Conservation (phyloP, 2,329 filamentous ascomycete species). For the Scorias spongiosa region DNA sequence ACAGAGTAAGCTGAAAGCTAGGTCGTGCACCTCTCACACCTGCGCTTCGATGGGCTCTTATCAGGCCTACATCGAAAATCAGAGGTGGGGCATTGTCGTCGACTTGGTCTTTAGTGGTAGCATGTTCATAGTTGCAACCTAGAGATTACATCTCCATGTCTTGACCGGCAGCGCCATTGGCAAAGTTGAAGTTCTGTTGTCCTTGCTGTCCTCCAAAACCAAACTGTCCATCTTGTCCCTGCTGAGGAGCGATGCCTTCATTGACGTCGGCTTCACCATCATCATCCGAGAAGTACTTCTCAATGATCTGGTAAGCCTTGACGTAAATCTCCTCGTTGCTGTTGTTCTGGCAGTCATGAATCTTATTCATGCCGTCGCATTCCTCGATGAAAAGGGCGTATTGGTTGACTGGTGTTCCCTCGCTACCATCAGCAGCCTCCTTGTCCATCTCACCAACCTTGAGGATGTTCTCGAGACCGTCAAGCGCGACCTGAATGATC, state of each 20-base stretch:
- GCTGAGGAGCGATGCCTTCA: conserved; percentile 53
- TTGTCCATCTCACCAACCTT: conserved; percentile 99
- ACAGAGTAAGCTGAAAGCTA: too few species aligned
- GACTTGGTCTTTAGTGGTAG: too few species aligned
- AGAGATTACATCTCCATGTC: conserved; percentile 32
- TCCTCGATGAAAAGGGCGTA: conserved; percentile 98
- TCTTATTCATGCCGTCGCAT: conserved; percentile 99
- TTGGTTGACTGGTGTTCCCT: conserved; percentile 70
- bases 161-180: conserved; percentile 59
- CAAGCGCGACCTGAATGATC: conserved; percentile 97
- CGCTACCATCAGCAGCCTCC: conserved; percentile 61
- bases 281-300: conserved; percentile 99
- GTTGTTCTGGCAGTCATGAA: conserved; percentile 99
- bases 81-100: too few species aligned
- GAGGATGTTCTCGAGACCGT: conserved; percentile 96
- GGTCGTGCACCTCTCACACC: too few species aligned
- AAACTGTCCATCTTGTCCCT: conserved; percentile 60
- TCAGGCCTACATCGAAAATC: too few species aligned
- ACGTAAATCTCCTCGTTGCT: conserved; percentile 99
- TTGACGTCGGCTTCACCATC: conserved; percentile 75
- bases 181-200: conserved; percentile 86
- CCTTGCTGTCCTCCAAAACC: conserved; percentile 61
- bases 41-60: too few species aligned
- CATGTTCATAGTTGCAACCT: background rate
- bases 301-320: conserved; percentile 99